Evolutionary conservation across 2,329 filamentous ascomycete species (phyloP), one percentile per base, ranked within the genome.

Genomic region (Exophiala mesophila): DNA sequence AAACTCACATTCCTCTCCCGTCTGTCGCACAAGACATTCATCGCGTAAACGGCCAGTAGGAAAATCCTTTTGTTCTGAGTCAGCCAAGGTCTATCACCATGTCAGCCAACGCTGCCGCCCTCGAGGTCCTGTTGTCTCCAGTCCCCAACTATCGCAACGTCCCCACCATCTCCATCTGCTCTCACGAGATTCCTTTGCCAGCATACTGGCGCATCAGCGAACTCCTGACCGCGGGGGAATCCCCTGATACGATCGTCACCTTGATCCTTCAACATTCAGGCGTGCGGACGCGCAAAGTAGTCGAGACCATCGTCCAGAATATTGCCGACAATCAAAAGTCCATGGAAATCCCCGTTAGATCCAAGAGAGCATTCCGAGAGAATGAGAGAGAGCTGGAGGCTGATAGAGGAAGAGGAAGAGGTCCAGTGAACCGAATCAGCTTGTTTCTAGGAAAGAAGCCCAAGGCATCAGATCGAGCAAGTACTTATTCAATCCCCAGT

Each of bases 131-230:
- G 13, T 13, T 39, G 23, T 44, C 48, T 9, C 48, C 45, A n/a
- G 33, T 24, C 18, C 39, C 38, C n/a, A 48, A 51, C 18, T 51
- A 42, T 24, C 35, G 45, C 12, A 29, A 43, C 19, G 36, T 49
- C n/a, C 46, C 46, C 4, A 52, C 46, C n/a, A 47, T 52, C 33
- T 41, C 36, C 12, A 36, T 52, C 10, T 40, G 24, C 17, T 21
- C 21, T 24, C 37, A 47, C 28, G 42, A 52, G 30, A 39, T 52
- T 3, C 49, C 46, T 2, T 33, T 49, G 5, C 49, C 49, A 7
- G 46, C 46, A 10, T 52, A 52, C 28, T 51, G 45, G 41, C 32
- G 35, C 3, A 45, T 51, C 18, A 29, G 44, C 17, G 38, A 39
- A 20, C 39, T 51, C 12, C 26, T 44, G 18, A 19, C 21, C 21